Percentiles rank a stretch among this genome's conserved stretches.
phyloP scores from a whole-genome alignment of 164 flowering plant species.

The Akebia trifoliata region DNA sequence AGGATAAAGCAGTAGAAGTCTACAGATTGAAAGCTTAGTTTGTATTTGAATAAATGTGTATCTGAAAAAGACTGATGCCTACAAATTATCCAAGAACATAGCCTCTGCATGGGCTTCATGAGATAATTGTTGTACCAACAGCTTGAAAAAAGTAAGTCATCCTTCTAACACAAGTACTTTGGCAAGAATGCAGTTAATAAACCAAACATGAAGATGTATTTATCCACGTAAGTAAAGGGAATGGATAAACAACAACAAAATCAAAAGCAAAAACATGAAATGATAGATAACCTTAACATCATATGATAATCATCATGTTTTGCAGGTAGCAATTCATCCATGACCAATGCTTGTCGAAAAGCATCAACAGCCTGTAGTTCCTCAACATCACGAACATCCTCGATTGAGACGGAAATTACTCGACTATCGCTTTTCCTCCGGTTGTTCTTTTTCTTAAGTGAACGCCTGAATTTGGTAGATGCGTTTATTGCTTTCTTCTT shows the following conservation, averaged over 20 bases:
- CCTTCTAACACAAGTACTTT: too few species aligned
- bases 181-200: too few species aligned
- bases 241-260: neutral
- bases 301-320: conserved; percentile 83
- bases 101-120: too few species aligned
- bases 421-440: conserved; percentile 64
- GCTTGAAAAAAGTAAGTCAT: too few species aligned
- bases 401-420: conserved; percentile 74
- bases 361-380: conserved; percentile 82
- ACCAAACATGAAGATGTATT: too few species aligned
- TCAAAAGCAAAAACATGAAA: neutral
- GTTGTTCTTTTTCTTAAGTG: conserved; percentile 69
- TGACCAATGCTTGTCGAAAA: conserved; percentile 66
- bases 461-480: conserved; percentile 72
- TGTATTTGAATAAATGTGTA: too few species aligned
- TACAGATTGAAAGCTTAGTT: neutral
- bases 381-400: conserved; percentile 82
- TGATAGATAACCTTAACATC: conserved; percentile 62
- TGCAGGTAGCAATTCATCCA: conserved; percentile 73
- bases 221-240: too few species aligned
- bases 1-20: neutral
- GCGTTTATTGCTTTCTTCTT: conserved; percentile 87
- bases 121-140: too few species aligned
- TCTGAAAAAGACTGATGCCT: too few species aligned
- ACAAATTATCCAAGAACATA: too few species aligned